Evolutionary conservation across 257 asterid genomes (phyloP), one percentile per base, ranked within the genome.

Genomic region (Plantago elongata): DNA sequence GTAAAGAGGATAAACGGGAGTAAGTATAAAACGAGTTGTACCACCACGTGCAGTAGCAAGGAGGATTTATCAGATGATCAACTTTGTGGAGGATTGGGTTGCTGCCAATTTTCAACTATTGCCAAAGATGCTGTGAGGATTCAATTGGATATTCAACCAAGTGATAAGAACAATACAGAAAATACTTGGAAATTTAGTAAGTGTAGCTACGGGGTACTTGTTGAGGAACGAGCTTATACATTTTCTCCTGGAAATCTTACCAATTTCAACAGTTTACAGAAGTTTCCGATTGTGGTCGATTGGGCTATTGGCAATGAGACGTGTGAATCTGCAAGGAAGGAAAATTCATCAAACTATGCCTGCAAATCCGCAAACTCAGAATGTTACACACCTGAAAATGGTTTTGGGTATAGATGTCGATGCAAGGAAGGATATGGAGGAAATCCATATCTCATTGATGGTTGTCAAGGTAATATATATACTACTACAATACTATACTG

Each of bases 401-500:
- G 74, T 6, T n/a, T 11, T 10, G 85, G 90, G 0, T 80, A 83
- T 67, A 69, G 83, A 0, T 83, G 90, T 65, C 37, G 13, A 9
- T 83, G 87, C 52, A 3, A 0, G 3, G 11, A 51, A 1, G 87
- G 90, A 3, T 79, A 64, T 43, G 57, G 56, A 44, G 88, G 88
- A 50, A 77, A 82, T 65, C 85, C 88, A 0, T 77, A 80, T 27
- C 67, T 77, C 2, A 0, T 9, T 16, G 44, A 62, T 44, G 86
- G 78, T 8, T 81, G 81, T 47, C 47, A 29, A 72, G 86, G 86
- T 77, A 57, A 22, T 22, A 22, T 22, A n/a, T n/a, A n/a, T n/a
- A n/a, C n/a, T n/a, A n/a, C n/a, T n/a, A n/a, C n/a, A n/a, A n/a
- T n/a, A n/a, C n/a, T n/a, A n/a, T n/a, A n/a, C n/a, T n/a, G n/a